Evolutionary conservation across 129 eudicot genomes (phyloP).

Genomic region (Cynara cardunculus): DNA sequence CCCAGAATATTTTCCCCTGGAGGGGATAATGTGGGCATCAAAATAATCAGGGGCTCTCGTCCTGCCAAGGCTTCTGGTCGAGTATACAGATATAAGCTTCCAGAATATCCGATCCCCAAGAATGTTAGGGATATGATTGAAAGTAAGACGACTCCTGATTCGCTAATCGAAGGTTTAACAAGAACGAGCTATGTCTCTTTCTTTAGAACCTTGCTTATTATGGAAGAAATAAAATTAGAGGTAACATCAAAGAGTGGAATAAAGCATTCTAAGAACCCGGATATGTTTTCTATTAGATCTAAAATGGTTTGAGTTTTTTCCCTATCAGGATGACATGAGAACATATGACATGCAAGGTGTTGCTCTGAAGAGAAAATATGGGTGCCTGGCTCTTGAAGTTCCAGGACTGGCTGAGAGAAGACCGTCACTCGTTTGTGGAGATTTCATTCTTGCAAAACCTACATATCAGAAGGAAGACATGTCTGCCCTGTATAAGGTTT

Average conservation of each 20-base stretch:
- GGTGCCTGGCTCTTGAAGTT: constrained; percentile 65
- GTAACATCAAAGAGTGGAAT: constrained; percentile 25
- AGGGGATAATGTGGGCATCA: constrained; percentile 12
- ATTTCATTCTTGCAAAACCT: constrained; percentile 54
- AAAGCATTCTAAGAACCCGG: neutral
- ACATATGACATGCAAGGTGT: constrained; percentile 70
- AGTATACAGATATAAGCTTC: constrained; percentile 39
- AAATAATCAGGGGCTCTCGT: constrained; percentile 53
- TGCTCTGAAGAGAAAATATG: constrained; percentile 36
- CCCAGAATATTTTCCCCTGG: constrained; percentile 25
- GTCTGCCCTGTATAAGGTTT: constrained; percentile 44
- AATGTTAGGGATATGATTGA: constrained; percentile 45
- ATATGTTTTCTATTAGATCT: neutral
- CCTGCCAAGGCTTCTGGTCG: constrained; percentile 46
- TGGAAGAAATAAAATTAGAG: constrained; percentile 91
- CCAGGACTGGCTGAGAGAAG: constrained; percentile 93
- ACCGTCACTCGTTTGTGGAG: constrained; percentile 71
- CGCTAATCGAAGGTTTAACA: constrained; percentile 47
- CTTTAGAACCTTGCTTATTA: constrained; percentile 48
- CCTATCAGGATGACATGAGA: constrained; percentile 64
- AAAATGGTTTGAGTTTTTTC: constrained; percentile 8
- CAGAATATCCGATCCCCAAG: constrained; percentile 52
- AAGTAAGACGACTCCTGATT: constrained; percentile 48
- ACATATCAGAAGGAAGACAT: constrained; percentile 28
- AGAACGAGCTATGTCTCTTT: constrained; percentile 45